Evolutionary conservation across 176 grass and related monocot genomes (phyloP).

Genomic region (Oryza glaberrima): DNA sequence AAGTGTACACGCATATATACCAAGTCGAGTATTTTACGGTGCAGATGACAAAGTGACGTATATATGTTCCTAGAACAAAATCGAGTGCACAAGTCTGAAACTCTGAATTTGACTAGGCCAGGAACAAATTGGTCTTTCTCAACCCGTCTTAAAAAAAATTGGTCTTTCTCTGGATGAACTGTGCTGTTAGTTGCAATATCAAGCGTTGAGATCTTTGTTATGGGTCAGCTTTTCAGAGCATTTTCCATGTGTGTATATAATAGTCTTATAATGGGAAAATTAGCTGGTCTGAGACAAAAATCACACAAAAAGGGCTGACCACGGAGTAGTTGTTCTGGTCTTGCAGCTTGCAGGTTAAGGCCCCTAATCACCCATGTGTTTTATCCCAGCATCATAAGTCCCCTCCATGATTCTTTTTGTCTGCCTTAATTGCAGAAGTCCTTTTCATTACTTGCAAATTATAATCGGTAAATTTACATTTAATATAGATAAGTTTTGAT

Average conservation of each 20-base stretch:
- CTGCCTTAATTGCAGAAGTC: not conserved
- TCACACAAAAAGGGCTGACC: not conserved
- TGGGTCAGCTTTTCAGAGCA: not conserved
- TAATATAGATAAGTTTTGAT: not conserved
- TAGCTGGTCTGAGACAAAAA: not conserved
- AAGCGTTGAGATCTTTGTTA: not conserved
- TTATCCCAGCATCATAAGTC: not conserved
- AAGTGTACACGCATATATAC: conserved; percentile 16
- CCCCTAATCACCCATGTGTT: not conserved
- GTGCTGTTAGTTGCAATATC: not conserved
- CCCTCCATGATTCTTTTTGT: no score
- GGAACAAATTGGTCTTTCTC: not conserved
- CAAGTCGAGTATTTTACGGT: not conserved
- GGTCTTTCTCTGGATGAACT: not conserved
- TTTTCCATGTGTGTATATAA: not conserved
- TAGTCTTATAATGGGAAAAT: not conserved
- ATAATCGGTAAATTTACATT: not conserved
- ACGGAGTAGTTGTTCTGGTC: not conserved
- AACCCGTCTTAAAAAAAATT: not conserved
- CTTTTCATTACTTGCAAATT: not conserved
- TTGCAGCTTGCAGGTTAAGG: not conserved
- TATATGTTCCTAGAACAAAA: not conserved
- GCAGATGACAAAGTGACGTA: not conserved
- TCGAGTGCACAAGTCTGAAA: not conserved
- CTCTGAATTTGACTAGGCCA: not conserved